These are phyloP conservation scores for Prunus campanulata DNA, from an alignment of 306 rosid species.

Conservation along the genomic window DNA sequence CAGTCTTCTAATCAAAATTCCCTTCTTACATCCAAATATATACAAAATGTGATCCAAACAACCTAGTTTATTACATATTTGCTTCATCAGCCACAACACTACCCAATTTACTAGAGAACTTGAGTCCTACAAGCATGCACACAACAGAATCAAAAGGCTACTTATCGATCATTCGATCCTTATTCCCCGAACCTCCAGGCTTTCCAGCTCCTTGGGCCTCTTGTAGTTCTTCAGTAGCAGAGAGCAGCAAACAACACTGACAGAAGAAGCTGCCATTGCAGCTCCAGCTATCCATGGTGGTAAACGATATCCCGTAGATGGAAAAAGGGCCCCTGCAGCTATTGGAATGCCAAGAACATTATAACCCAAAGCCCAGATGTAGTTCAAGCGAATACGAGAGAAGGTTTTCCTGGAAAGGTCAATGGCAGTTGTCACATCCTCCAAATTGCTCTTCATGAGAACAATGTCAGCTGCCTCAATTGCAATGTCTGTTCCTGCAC, in stretches of 20 bases:
- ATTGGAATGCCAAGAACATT: conserved; percentile 62
- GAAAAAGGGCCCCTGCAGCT: conserved; percentile 63
- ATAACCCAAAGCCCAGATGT: conserved; percentile 66
- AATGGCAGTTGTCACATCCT: conserved; percentile 64
- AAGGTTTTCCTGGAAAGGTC: conserved; percentile 67
- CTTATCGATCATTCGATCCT: conserved; percentile 27
- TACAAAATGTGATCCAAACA: neutral
- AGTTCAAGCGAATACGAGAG: conserved; percentile 49
- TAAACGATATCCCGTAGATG: conserved; percentile 47
- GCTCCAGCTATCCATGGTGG: conserved; percentile 87
- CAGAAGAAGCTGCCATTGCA: conserved; percentile 78
- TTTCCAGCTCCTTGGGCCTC: conserved; percentile 47
- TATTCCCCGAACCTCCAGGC: conserved; percentile 40
- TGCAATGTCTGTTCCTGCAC: conserved; percentile 79
- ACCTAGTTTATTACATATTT: neutral
- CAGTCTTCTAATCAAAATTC: neutral
- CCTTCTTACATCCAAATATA: neutral
- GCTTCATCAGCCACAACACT: neutral
- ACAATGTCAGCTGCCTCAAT: conserved; percentile 80
- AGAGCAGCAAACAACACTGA: conserved; percentile 67
- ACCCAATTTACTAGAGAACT: neutral
- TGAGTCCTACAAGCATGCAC: neutral
- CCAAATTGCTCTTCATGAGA: conserved; percentile 70
- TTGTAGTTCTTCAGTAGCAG: conserved; percentile 53
- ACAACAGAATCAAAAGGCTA: neutral